Evolutionary conservation across 768 basidiomycete genomes (phyloP).

Genomic region (Suillus plorans): DNA sequence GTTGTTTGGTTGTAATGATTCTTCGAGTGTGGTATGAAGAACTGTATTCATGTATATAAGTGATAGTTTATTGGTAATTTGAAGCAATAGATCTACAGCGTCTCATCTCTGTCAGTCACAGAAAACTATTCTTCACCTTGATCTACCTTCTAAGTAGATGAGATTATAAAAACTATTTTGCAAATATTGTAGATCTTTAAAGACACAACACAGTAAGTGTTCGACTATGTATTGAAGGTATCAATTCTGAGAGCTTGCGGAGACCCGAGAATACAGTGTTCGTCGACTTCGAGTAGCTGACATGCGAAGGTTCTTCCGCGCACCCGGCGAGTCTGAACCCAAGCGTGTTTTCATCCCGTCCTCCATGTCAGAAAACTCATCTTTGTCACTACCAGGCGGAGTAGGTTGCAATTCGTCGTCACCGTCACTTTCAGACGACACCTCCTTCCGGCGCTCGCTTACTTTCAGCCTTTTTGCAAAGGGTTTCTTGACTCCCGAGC

Average conservation of each 20-base stretch:
- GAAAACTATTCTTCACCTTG: no score
- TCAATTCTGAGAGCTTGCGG: background rate
- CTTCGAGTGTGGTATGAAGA: no score
- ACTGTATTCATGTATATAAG: background rate
- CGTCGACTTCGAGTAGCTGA: background rate
- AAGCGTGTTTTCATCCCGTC: background rate
- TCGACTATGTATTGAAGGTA: background rate
- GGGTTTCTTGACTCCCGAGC: background rate
- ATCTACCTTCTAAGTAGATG: background rate
- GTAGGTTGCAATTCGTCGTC: slow-evolving; percentile 9
- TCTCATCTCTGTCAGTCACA: background rate
- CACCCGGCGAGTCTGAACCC: background rate
- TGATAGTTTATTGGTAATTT: background rate
- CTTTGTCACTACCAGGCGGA: slow-evolving; percentile 3
- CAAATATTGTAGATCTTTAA: background rate
- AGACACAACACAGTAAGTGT: background rate
- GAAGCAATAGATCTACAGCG: background rate
- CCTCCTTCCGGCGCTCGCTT: background rate
- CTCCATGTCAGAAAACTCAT: slow-evolving; percentile 13
- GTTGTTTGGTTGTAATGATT: background rate
- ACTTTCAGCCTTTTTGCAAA: background rate
- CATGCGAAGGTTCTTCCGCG: background rate
- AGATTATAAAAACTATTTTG: background rate
- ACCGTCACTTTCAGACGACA: slow-evolving; percentile 2
- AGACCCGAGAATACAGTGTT: background rate